These are phyloP conservation scores for Cyphellophora europaea DNA, from an alignment of 2,329 filamentous ascomycete species.

Conservation along the genomic window DNA sequence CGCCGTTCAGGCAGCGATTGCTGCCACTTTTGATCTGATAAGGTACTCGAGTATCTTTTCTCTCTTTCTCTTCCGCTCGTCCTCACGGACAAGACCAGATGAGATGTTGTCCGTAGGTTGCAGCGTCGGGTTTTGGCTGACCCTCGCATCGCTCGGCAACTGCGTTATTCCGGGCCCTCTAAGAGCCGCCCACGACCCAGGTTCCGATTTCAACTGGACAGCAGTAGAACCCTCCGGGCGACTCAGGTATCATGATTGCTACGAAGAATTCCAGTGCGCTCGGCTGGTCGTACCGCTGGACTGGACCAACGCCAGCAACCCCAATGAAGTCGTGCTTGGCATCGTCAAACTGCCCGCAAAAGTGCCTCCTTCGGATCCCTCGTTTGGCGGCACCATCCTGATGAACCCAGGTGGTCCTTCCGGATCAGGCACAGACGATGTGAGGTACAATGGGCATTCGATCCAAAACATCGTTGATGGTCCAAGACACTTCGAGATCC, in stretches of 20 bases:
- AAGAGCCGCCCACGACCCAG: no score
- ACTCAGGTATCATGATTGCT: constrained; percentile 33
- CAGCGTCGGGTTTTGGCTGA: no score
- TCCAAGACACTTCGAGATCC: constrained; percentile 33
- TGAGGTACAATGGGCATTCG: constrained; percentile 13
- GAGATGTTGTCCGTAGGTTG: no score
- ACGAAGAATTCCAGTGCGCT: constrained; percentile 38
- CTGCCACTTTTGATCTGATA: no score
- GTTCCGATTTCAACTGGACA: constrained; percentile 10
- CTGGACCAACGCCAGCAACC: constrained; percentile 28
- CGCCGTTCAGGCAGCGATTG: no score
- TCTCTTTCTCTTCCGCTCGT: no score
- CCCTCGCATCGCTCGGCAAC: no score
- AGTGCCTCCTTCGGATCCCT: constrained; percentile 25
- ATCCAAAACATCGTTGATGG: constrained; percentile 21
- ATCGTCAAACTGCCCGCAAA: constrained; percentile 37
- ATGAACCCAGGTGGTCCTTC: constrained; percentile 38
- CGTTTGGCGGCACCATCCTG: constrained; percentile 38
- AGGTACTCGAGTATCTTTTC: no score
- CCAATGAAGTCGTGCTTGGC: constrained; percentile 31
- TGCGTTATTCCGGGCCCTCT: no score
- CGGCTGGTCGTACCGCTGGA: constrained; percentile 40
- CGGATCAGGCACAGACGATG: constrained; percentile 26
- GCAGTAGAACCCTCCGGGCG: constrained; percentile 18
- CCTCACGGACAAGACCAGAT: no score